Conservation (phyloP, 2,329 filamentous ascomycete species). For the Fusarium sterilihyphosum region DNA sequence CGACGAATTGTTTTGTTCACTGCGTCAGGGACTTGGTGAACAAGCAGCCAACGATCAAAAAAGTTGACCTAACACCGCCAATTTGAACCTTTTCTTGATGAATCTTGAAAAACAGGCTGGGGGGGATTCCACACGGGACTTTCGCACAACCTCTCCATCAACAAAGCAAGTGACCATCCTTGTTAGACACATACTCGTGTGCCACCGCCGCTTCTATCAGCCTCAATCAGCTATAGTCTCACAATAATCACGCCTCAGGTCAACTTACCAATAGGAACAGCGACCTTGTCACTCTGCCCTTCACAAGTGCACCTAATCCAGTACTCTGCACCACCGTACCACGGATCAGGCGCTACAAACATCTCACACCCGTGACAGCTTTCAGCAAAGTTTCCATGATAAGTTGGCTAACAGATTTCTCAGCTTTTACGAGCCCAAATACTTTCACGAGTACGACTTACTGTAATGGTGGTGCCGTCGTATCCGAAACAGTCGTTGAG, state of each 20-base stretch:
- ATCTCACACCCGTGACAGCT: not conserved
- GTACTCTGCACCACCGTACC: not conserved
- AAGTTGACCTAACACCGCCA: no score
- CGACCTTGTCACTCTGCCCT: not conserved
- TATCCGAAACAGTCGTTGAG: slow-evolving; percentile 16
- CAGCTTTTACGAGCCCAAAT: fast-evolving
- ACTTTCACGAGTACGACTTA: not conserved
- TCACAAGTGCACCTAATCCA: not conserved
- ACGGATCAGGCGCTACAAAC: slow-evolving; percentile 2
- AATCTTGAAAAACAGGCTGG: no score
- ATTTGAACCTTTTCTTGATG: no score
- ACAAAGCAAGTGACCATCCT: not conserved
- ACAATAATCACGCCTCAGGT: not conserved
- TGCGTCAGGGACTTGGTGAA: no score
- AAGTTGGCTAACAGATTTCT: not conserved
- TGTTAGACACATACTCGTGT: slow-evolving; percentile 5
- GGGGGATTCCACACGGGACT: no score
- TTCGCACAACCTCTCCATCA: no score
- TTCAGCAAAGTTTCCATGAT: not conserved
- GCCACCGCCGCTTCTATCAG: not conserved
- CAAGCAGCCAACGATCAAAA: no score
- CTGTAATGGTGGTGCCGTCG: not conserved
- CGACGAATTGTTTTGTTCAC: no score
- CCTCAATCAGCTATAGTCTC: fast-evolving
- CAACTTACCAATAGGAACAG: not conserved